These are phyloP conservation scores for Pseudoscleropodium purum DNA, from an alignment of 225 moss, liverwort and hornwort genomes.

Conservation along the genomic window DNA sequence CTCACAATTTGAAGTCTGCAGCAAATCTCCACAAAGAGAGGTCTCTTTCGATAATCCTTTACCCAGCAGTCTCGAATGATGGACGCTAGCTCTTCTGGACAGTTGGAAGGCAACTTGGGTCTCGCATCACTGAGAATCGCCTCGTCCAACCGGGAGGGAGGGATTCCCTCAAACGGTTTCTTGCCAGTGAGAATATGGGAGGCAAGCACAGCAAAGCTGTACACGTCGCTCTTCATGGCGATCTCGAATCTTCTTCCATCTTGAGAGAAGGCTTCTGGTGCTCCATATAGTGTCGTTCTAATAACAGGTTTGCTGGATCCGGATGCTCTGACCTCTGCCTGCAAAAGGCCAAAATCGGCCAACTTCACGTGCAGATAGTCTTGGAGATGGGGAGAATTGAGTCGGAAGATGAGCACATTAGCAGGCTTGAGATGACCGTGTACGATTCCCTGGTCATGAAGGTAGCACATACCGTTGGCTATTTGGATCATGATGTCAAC, in stretches of 20 bases:
- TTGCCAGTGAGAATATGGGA: constrained; percentile 11
- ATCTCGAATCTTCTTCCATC: neutral
- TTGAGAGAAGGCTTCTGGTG: constrained; percentile 28
- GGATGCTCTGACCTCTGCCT: neutral
- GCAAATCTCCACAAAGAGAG: constrained; percentile 16
- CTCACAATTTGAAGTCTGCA: constrained; percentile 13
- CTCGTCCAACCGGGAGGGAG: neutral
- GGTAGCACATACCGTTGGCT: constrained; percentile 34
- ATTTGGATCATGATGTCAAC: constrained; percentile 37
- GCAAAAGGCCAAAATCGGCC: constrained; percentile 25
- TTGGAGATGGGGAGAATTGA: neutral
- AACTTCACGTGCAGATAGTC: constrained; percentile 23
- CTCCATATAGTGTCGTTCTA: constrained; percentile 1
- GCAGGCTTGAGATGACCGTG: constrained; percentile 24
- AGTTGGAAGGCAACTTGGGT: constrained; percentile 11
- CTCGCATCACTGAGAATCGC: neutral
- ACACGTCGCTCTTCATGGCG: constrained; percentile 24
- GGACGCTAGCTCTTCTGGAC: constrained; percentile 12
- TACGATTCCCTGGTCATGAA: constrained; percentile 20
- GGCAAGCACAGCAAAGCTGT: constrained; percentile 25
- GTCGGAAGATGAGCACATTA: constrained; percentile 4
- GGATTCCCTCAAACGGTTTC: neutral
- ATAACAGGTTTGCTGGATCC: neutral
- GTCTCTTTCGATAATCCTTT: neutral
- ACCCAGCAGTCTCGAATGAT: constrained; percentile 23